phyloP scores from a whole-genome alignment of 495 filamentous ascomycete species.

The Wilcoxina mikolae region DNA sequence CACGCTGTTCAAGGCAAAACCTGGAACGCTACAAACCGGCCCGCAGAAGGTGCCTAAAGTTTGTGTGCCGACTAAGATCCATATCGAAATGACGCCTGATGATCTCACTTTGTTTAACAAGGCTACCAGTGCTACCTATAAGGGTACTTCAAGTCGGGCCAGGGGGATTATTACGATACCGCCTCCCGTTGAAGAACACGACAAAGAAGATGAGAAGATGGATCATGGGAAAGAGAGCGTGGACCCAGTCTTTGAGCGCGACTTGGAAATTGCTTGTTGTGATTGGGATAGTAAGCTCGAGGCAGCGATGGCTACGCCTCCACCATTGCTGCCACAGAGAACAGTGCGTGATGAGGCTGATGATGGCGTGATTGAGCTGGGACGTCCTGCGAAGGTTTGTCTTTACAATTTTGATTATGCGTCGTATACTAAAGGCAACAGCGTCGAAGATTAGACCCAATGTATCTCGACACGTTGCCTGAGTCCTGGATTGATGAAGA shows the following conservation, averaged over 20 bases:
- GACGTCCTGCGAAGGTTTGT: slow-evolving; percentile 34
- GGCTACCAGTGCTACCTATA: slow-evolving; percentile 33
- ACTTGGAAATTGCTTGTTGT: slow-evolving; percentile 63
- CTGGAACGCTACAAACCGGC: slow-evolving; percentile 50
- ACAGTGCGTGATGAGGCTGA: slow-evolving; percentile 17
- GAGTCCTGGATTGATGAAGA: slow-evolving; percentile 37
- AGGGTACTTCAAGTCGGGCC: slow-evolving; percentile 32
- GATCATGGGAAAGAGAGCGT: slow-evolving; percentile 53
- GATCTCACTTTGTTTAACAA: slow-evolving; percentile 67
- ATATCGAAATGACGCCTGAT: slow-evolving; percentile 65
- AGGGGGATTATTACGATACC: slow-evolving; percentile 43
- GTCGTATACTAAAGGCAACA: slow-evolving; percentile 3
- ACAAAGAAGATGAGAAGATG: slow-evolving; percentile 43
- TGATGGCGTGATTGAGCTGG: slow-evolving; percentile 30
- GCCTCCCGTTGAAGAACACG: slow-evolving; percentile 29
- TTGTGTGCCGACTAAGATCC: slow-evolving; percentile 70
- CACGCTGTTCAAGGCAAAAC: slow-evolving; percentile 48
- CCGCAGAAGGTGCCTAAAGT: slow-evolving; percentile 63
- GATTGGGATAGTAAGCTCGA: slow-evolving; percentile 60
- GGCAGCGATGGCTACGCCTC: slow-evolving; percentile 21
- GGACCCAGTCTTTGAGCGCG: slow-evolving; percentile 43
- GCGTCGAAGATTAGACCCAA: slow-evolving; percentile 8
- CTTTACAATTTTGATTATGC: background rate
- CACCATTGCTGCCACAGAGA: slow-evolving; percentile 14
- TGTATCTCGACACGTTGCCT: slow-evolving; percentile 37